Percentiles rank a stretch among this genome's conserved stretches.
phyloP scores from a whole-genome alignment of 208 protist species.

The Trichomonas gallinae region DNA sequence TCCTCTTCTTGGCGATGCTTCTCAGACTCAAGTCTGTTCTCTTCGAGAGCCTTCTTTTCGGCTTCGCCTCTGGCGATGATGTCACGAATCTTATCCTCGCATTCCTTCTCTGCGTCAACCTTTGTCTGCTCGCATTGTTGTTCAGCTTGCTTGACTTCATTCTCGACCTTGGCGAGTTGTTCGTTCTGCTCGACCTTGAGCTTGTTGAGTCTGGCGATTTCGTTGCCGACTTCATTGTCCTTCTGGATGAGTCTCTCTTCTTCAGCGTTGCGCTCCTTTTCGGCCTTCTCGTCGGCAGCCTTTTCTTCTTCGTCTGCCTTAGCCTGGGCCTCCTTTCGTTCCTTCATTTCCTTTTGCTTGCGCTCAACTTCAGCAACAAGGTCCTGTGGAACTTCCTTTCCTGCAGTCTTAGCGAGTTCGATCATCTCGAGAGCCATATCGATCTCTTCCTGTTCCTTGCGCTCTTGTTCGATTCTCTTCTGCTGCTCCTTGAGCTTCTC shows the following conservation, averaged over 20 bases:
- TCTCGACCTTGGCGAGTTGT: neutral
- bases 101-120: neutral
- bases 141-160: neutral
- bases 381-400: neutral
- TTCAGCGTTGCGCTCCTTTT: neutral
- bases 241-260: neutral
- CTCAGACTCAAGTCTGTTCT: neutral
- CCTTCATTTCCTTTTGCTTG: neutral
- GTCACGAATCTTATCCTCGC: neutral
- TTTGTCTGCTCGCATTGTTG: neutral
- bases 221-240: neutral
- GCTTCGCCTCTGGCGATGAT: neutral
- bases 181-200: neutral
- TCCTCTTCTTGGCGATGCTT: neutral
- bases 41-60: neutral
- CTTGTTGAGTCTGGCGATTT: neutral
- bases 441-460: neutral
- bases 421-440: neutral
- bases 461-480: neutral
- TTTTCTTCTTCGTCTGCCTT: neutral
- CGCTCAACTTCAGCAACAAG: neutral
- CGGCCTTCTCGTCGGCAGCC: neutral
- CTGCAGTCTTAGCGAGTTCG: neutral
- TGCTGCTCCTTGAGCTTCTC: neutral
- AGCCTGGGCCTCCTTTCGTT: neutral